Base-by-base conservation (phyloP, 805 yeast genomes). In the Sugiyamaella marilandica region DNA sequence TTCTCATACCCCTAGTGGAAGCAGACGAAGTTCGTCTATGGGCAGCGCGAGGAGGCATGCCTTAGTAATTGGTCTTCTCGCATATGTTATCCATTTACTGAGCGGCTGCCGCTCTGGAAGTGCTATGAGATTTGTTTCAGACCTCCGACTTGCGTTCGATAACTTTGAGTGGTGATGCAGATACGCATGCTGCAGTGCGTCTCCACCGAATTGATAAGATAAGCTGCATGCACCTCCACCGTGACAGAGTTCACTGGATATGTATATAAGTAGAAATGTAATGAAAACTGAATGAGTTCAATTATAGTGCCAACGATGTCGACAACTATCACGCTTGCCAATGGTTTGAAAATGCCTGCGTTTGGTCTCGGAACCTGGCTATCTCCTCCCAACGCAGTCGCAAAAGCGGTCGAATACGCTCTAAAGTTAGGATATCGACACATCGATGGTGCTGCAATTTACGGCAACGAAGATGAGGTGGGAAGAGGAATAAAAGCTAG, bases 391-490 rank as follows among this genome's bases (percentile, higher is more conserved):
- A 52, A 59, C 18, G 59, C 61, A 48, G 65, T 67, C n/a, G 60
- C 58, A 24, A 59, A 61, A 18, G 64, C 72, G 24, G 78, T 77
- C 1, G 71, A 71, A 58, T 62, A 70, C 26, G 85, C 84, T 9
- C 68, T 82, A 56, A 59, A 67, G 41, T 62, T 51, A 13, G 87
- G 87, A 4, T 83, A 81, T 65, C 74, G 85, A 59, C 87, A 82
- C 64, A 71, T 84, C 52, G 89, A 84, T 64, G 71, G 78, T 32
- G 90, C 89, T 41, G 77, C 73, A 33, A 65, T 62, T 39, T 84
- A 84, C 70, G 62, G 67, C 4, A 84, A 83, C 64, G 83, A 83
- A 62, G 63, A 62, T 16, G 82, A 78, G 60, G 77, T 76, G n/a
- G 80, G 80, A 10, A 71, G 71, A 41, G 88, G 82, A 19, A 73